Evolutionary conservation across 1,139 yeast species (phyloP), one percentile per base, ranked within the genome.

Genomic region (Pichia sp.): DNA sequence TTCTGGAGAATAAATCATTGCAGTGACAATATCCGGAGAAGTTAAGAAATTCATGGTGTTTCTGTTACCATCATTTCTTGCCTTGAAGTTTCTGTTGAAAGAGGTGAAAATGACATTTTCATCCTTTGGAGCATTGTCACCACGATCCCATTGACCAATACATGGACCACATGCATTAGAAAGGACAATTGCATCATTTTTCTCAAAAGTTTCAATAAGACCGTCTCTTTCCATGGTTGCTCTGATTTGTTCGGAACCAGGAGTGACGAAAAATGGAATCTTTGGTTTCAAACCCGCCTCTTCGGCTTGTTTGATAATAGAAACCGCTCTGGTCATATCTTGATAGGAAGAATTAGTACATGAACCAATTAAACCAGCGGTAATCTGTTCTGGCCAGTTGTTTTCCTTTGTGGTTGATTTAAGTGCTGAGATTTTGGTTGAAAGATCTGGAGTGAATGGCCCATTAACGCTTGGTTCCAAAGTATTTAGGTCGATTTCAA

Each of bases 161-260:
- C 98, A 92, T 53, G 97, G 98, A 48, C 98, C 98, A 72, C 98
- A 92, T 16, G 98, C 98, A 61, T 92, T 92, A 38, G 97, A 96
- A 53, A 92, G 72, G 23, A 92, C 96, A 44, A 79, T 73, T 43
- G 95, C 97, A 47, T 97, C 97, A 57, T 82, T 84, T 42, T 81
- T 74, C 62, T 82, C 81, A 62, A 92, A 87, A 36, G 84, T 79
- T 38, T 82, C 76, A 46, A 85, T 78, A 53, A 85, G 73, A 23
- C 97, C 97, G 62, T 92, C 97, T 65, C 96, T 80, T 66, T 87
- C 96, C 56, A 92, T 83, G 41, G 98, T 92, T 43, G 98, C 97
- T 65, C 97, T 80, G 57, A 92, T 86, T 68, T 88, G 97, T 69
- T 92, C 98, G n/a, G 96, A 86, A 55, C 98, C 98, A 46, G 98